Conservation (phyloP, 2,329 filamentous ascomycete species). For the Fusarium circinatum region DNA sequence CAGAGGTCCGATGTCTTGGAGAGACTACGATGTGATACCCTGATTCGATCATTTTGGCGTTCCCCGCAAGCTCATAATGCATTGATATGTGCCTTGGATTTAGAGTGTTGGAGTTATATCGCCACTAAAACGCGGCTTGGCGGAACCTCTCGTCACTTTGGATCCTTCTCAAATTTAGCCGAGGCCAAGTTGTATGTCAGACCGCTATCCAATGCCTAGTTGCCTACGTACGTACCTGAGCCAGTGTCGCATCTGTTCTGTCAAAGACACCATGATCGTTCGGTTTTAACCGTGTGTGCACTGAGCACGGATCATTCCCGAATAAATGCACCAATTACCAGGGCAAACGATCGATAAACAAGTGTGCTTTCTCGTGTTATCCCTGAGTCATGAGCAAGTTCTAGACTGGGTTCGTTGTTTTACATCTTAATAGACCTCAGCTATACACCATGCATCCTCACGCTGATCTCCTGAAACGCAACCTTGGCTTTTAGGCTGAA, state of each 20-base stretch:
- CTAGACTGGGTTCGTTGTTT: not conserved
- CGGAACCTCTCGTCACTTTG: not conserved
- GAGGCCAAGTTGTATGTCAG: not conserved
- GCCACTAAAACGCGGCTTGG: not conserved
- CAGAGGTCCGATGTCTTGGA: too few species aligned
- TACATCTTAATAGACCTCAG: not conserved
- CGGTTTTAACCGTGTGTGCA: not conserved
- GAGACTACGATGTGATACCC: not conserved
- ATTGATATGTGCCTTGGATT: not conserved
- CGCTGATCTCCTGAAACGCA: constrained; percentile 20
- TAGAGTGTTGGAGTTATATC: not conserved
- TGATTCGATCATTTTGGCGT: not conserved
- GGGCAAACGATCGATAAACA: not conserved
- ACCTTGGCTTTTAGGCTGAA: constrained; percentile 28
- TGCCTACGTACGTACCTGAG: not conserved
- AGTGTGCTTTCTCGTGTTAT: constrained; percentile 1
- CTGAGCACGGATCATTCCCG: not conserved
- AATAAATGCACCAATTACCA: constrained; percentile 17
- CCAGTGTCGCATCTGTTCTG: not conserved
- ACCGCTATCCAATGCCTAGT: not conserved
- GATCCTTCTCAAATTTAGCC: constrained; percentile 4
- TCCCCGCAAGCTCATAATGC: constrained; percentile 12
- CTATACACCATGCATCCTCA: constrained; percentile 1
- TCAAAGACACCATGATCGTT: not conserved
- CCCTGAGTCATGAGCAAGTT: not conserved